phyloP scores from a whole-genome alignment of 2,329 filamentous ascomycete species.

The Hypoxylon sp. region DNA sequence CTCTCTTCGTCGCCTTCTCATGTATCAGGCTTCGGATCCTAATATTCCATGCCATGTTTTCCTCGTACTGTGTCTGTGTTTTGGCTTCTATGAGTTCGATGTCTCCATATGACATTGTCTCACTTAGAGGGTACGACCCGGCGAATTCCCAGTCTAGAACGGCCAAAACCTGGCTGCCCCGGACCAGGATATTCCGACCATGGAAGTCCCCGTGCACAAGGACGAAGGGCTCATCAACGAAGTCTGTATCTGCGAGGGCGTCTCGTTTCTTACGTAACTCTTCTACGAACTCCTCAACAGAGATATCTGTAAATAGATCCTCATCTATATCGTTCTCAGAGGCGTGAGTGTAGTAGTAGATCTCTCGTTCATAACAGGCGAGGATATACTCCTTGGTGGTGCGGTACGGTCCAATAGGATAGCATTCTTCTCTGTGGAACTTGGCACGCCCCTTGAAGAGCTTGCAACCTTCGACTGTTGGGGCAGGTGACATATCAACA shows the following conservation, averaged over 20 bases:
- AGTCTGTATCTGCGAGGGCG: neutral
- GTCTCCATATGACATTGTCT: neutral
- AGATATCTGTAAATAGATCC: neutral
- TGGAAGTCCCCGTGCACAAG: neutral
- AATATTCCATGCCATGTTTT: neutral
- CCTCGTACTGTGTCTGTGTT: neutral
- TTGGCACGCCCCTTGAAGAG: neutral
- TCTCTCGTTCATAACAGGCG: neutral
- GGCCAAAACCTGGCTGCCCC: neutral
- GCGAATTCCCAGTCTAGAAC: neutral
- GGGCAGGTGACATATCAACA: neutral
- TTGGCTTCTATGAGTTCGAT: neutral
- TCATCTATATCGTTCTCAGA: neutral
- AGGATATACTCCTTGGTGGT: neutral
- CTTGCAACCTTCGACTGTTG: neutral
- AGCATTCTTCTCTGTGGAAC: neutral
- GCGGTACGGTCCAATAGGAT: neutral
- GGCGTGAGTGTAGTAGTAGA: slow-evolving; percentile 2
- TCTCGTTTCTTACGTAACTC: neutral
- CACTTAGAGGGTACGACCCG: neutral
- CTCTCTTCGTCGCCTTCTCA: neutral
- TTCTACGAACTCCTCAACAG: neutral
- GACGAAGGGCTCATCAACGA: neutral
- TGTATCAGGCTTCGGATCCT: neutral
- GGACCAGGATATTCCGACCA: neutral